These are phyloP conservation scores for Boletus pseudopeckii DNA, from an alignment of 768 basidiomycete genomes.

Conservation along the genomic window DNA sequence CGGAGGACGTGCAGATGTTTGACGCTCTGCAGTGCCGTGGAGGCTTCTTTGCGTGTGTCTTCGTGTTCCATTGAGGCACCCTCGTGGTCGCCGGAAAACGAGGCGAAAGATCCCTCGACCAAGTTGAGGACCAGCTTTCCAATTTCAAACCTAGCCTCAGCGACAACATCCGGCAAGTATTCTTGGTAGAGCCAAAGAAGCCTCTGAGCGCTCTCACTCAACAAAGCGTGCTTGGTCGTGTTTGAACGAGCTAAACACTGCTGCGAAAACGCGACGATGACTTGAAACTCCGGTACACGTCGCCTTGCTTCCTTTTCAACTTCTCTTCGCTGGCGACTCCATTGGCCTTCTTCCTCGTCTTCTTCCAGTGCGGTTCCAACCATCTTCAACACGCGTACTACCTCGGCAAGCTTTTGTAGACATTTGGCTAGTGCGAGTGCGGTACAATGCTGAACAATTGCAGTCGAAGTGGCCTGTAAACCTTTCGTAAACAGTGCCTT, in stretches of 20 bases:
- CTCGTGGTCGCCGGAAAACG: slow-evolving; percentile 12
- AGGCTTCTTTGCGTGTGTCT: slow-evolving; percentile 14
- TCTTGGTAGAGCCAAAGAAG: slow-evolving; percentile 84
- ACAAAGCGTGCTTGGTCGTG: slow-evolving; percentile 50
- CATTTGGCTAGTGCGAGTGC: slow-evolving; percentile 76
- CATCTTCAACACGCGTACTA: slow-evolving; percentile 46
- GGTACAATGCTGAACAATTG: slow-evolving; percentile 81
- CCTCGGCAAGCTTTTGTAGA: slow-evolving; percentile 63
- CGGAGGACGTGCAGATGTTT: slow-evolving; percentile 77
- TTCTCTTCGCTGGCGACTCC: slow-evolving; percentile 63
- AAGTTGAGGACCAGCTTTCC: slow-evolving; percentile 68
- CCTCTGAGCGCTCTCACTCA: slow-evolving; percentile 78
- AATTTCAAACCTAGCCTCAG: slow-evolving; percentile 81
- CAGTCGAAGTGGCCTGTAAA: slow-evolving; percentile 59
- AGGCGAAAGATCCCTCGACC: slow-evolving; percentile 27
- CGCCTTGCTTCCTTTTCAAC: slow-evolving; percentile 72
- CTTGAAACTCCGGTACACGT: slow-evolving; percentile 83
- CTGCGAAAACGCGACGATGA: slow-evolving; percentile 80
- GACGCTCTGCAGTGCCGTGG: slow-evolving; percentile 43
- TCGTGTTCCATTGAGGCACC: slow-evolving; percentile 8
- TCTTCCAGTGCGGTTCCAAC: slow-evolving; percentile 58
- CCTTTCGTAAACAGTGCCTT: slow-evolving; percentile 80
- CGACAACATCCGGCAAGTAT: slow-evolving; percentile 67
- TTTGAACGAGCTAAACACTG: slow-evolving; percentile 34
- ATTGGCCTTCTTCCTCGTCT: slow-evolving; percentile 62